Evolutionary conservation across 176 grass and related monocot genomes (phyloP).

Genomic region (Cenchrus purpureus): DNA sequence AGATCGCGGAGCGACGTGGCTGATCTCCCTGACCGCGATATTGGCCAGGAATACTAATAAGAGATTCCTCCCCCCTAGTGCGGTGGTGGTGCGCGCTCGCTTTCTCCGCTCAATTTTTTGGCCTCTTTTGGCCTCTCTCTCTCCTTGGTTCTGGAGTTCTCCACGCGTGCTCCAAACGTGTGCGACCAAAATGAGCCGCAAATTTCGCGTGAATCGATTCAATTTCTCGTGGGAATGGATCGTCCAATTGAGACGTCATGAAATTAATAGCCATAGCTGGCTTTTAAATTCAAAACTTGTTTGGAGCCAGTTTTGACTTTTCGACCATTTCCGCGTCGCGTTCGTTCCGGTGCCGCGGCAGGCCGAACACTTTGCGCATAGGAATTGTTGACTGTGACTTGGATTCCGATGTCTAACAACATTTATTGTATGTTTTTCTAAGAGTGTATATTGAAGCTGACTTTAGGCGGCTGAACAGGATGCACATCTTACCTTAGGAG

Average conservation of each 20-base stretch:
- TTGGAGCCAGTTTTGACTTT: background rate
- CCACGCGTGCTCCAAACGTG: background rate
- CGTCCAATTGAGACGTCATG: background rate
- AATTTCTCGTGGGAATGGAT: background rate
- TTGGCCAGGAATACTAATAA: no score
- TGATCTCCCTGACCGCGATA: no score
- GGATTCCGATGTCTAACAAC: constrained; percentile 6
- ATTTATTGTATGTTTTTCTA: no score
- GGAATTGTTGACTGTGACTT: background rate
- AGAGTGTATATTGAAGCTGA: no score
- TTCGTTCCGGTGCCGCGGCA: no score
- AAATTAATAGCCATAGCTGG: background rate
- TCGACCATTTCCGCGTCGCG: background rate
- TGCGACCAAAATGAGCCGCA: background rate
- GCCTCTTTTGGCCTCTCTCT: no score
- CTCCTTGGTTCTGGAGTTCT: background rate
- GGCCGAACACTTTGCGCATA: background rate
- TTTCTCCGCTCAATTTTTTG: constrained; percentile 9
- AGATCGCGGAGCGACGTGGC: no score
- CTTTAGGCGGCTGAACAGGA: no score
- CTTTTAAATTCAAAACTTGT: background rate
- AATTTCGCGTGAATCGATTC: background rate
- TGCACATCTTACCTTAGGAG: no score
- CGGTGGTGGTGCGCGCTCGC: constrained; percentile 1
- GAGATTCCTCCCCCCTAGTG: no score